These are phyloP conservation scores for Choiromyces venosus DNA, from an alignment of 495 filamentous ascomycete species.

Conservation along the genomic window DNA sequence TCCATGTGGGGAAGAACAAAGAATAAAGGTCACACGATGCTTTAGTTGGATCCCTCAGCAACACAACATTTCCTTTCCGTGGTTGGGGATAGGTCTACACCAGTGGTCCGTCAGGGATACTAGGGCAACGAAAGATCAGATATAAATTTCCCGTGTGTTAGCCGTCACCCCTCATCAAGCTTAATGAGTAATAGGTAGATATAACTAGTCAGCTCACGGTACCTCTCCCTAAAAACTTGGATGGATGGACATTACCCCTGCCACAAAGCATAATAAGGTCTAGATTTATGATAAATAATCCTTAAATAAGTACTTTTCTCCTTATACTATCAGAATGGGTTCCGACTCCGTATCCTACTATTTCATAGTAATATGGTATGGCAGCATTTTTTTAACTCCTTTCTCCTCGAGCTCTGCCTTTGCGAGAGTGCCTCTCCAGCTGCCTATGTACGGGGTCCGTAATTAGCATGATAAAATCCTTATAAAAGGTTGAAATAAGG, in stretches of 20 bases:
- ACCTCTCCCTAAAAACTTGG: not conserved
- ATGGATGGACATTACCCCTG: not conserved
- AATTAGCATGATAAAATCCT: not conserved
- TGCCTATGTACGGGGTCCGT: not conserved
- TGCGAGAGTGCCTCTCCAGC: not conserved
- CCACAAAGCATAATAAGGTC: not conserved
- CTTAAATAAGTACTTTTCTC: not conserved
- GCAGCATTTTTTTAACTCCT: not conserved
- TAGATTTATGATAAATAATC: not conserved
- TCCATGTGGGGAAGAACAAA: not conserved
- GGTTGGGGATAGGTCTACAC: not conserved
- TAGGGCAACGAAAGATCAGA: not conserved
- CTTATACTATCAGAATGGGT: not conserved
- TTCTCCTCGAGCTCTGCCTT: not conserved
- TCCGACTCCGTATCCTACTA: not conserved
- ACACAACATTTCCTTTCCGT: not conserved
- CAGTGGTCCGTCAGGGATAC: not conserved
- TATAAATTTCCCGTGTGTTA: not conserved
- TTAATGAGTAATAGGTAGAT: not conserved
- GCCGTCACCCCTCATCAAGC: not conserved
- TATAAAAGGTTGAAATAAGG: not conserved
- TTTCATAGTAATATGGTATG: not conserved
- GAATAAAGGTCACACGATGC: not conserved
- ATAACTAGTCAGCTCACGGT: not conserved
- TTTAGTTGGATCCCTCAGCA: not conserved